Base-by-base conservation (phyloP, 176 grass and related monocot species). In the Carex parvula region DNA sequence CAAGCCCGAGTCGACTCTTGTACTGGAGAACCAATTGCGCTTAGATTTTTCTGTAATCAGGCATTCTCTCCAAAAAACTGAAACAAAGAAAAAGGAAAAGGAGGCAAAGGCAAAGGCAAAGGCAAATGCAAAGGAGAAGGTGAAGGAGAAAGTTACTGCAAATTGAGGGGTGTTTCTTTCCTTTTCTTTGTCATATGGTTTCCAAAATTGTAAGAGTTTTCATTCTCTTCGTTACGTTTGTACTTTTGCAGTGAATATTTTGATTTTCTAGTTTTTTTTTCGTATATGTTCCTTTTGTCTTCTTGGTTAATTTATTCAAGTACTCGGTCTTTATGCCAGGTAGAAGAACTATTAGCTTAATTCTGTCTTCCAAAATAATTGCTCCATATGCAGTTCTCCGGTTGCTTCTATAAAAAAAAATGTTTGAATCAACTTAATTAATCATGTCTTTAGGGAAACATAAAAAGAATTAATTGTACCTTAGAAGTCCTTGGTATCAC, bases 31-130 rank as follows among this genome's bases (percentile, higher is more conserved):
- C 18, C 86, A 84, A 75, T 84, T 95, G 60, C 88, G 88, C 12
- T 69, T 79, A 2, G 95, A 98, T 7, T 92, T 94, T 3, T 88
- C 89, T 7, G 95, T 98, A 59, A 93, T 98, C 85, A 87, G 95
- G 39, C 91, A 89, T 0, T 86, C 69, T 48, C 91, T 87, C 66
- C 90, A 50, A 50, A 50, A 50, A 50, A 50, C 2, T 30, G 87
- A 92, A 56, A 89, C 90, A 84, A 50, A 22, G 11, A 75, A 18
- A 7, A 76, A 54, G 71, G 32, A 41, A 3, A 44, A 74, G 32
- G 70, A 12, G 46, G 42, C 42, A 8, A 64, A 81, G 46, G 26
- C 26, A 26, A 26, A 26, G 26, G 26, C 10, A 10, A 50, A 71
- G 39, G 37, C 37, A 39, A 39, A 39, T 0, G 33, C 33, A 3